Base-by-base conservation (phyloP, 345 rosid genomes). In the Physaria fendleri region DNA sequence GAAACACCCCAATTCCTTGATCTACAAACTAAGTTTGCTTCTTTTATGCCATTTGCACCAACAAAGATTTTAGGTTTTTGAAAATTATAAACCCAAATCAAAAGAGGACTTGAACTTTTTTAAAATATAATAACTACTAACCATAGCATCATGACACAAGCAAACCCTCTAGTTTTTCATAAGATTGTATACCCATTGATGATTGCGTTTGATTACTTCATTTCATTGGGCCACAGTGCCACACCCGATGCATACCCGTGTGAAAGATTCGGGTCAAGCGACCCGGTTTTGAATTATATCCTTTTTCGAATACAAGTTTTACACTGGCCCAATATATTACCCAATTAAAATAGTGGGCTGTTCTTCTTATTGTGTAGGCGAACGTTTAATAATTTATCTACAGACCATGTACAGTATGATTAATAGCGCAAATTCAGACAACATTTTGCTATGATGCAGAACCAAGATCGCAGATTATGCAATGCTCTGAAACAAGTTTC, bases 401-500 rank as follows among this genome's bases (percentile, higher is more conserved):
- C 51, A 58, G 35, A n/a, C n/a, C n/a, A n/a, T 32, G 29, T 32
- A n/a, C n/a, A n/a, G 22, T 30, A 37, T 14, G 20, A 3, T 10
- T 16, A 46, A 35, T 14, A 7, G 13, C 17, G 59, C 29, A 53
- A 4, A 8, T n/a, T 30, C 7, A 22, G 22, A 28, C 25, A 30
- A 28, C 25, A 42, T 9, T 13, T 0, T 14, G 14, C 41, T 56
- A 44, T 25, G 47, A 34, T 14, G 24, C 53, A 40, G 57, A 58
- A 13, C 45, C 35, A 53, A 11, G 7, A 1, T 52, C 55, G 35
- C 83, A 79, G 46, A 74, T 38, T 3, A 71, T 51, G 16, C 81
- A 74, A 17, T 74, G 64, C 21, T 80, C 70, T 30, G 68, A 63
- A 42, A 84, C 78, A 16, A 76, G 46, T 44, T 76, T 69, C 34